Base-by-base conservation (phyloP, 306 rosid species). In the apple (Malus domestica) region DNA sequence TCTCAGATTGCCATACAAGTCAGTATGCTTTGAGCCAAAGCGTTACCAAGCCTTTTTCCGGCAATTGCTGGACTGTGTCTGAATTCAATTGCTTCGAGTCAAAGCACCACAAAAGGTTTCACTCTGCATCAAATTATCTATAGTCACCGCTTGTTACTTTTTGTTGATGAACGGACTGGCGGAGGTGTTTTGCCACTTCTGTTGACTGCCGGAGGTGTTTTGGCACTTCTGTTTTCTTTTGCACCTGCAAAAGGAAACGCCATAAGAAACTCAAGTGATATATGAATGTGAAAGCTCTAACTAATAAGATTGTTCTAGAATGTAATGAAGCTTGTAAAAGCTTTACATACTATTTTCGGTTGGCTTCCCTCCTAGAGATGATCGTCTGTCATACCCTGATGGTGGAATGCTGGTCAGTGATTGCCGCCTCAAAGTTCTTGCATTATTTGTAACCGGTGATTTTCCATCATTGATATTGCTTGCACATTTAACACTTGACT, bases 171-270 rank as follows among this genome's bases (percentile, higher is more conserved):
- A 57, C 72, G 69, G 10, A 81, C 79, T 4, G 92, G 86, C 51
- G 97, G 95, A 86, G 97, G 98, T 22, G 97, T 89, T 81, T 83
- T 90, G 14, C 88, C 87, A 86, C 78, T 88, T 85, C 88, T 86
- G 33, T 49, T 79, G 30, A 88, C 93, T 55, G 91, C 86, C 49
- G 97, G 94, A 86, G 98, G 98, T 22, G 97, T 89, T 81, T 83
- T 90, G 15, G 89, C 88, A 86, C 78, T 88, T 85, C 88, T 86
- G 33, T 49, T 79, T 22, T 89, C 93, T 55, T 79, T 86, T 33
- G 79, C 85, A 81, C 83, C 97, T 94, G 69, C 82, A 71, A n/a
- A 60, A 25, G 40, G 55, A 35, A 61, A 58, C 23, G 71, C 75
- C 82, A 35, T 18, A 76, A 33, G 30, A 44, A 16, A 73, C 71